Percentiles rank a stretch among this genome's conserved stretches.
These are phyloP conservation scores for Castanea crenata DNA, from an alignment of 306 rosid genomes.

Conservation along the genomic window DNA sequence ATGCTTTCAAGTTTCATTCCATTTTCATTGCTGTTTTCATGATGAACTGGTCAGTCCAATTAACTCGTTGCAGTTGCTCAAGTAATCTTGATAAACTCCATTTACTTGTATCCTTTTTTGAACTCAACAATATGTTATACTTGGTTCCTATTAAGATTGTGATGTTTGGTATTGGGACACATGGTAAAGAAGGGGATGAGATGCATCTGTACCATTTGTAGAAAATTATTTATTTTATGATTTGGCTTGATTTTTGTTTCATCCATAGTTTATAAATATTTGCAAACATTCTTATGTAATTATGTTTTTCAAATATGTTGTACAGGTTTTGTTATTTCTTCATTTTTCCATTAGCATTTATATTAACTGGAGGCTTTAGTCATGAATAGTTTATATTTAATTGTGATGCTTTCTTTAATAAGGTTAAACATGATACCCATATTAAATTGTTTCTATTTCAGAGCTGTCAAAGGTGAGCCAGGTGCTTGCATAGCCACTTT, in stretches of 20 bases:
- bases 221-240: background rate
- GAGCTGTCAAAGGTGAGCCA: background rate
- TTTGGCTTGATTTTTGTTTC: background rate
- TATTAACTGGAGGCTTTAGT: background rate
- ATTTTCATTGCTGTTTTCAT: background rate
- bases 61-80: background rate
- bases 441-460: background rate
- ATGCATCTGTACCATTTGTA: background rate
- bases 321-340: background rate
- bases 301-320: background rate
- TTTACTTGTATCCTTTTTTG: background rate
- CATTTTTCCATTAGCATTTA: background rate
- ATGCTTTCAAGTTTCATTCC: background rate
- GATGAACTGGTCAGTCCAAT: background rate
- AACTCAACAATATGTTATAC: background rate
- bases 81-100: background rate
- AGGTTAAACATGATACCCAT: background rate
- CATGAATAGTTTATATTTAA: slow-evolving; percentile 1
- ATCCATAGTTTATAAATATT: background rate
- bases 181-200: background rate
- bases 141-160: background rate
- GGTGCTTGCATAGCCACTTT: background rate
- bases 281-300: background rate
- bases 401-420: background rate
- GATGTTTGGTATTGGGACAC: background rate